Evolutionary conservation across 1,139 yeast genomes (phyloP), one percentile per base, ranked within the genome.

Genomic region (Scheffersomyces stambukii): DNA sequence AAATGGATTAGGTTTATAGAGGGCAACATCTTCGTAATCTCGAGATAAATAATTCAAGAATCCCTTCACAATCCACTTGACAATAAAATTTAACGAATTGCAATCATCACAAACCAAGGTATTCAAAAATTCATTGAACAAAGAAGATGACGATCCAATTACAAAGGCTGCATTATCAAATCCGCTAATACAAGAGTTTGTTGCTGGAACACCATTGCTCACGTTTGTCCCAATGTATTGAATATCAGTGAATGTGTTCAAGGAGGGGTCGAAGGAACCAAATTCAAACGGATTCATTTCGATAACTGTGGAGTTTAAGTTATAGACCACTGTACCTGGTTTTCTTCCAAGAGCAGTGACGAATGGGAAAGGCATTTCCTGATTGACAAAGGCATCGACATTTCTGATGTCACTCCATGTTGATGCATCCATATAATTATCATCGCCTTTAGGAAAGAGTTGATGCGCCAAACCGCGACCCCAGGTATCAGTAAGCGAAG

Each of bases 111-210:
- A 63, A 35, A 79, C 80, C 37, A 81, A 55, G 35, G 73, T 73
- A 35, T 81, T 59, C 24, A 82, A 52, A 43, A 81, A 77, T 48
- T 77, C 76, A 55, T 84, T 84, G 60, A 85, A 86, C 33, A 86
- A 61, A 1, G 91, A 68, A 1, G 93, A 80, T 0, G 93, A 81
- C 2, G 93, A 80, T 23, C 93, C 94, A 54, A 81, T 56, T 23
- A 81, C 63, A 49, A 74, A 83, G 1, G 88, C 93, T 4, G 83
- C 81, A 48, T 83, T 82, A 53, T 83, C 94, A 39, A 70, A 78
- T 2, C 93, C 93, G 7, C 64, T 68, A 32, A 74, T 57, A 56
- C 93, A 83, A 11, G 36, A 9, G 7, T 9, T 43, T 26, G 45
- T 43, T 8, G 12, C 20, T n/a, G 62, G 55, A 12, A 38, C 33